Conservation (phyloP, 202 grass and related monocot species). For the Carex sylvatica region DNA sequence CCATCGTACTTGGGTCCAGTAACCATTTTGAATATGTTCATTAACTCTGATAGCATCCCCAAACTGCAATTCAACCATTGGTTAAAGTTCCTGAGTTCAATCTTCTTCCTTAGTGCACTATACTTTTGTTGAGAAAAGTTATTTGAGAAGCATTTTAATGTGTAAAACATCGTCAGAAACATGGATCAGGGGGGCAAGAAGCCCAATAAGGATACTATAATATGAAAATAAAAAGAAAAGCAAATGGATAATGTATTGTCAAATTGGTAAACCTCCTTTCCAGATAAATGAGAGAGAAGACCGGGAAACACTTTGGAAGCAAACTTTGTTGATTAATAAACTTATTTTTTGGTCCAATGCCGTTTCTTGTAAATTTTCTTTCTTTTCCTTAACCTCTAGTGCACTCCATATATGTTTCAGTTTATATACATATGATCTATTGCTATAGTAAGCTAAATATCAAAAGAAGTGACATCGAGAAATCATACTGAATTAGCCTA, state of each 20-base stretch:
- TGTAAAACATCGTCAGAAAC: neutral
- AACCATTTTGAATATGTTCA: conserved; percentile 39
- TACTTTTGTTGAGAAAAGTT: neutral
- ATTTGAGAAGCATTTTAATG: neutral
- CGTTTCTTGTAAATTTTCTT: neutral
- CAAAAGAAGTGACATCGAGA: neutral
- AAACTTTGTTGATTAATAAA: neutral
- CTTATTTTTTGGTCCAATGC: neutral
- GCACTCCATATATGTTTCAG: too few species aligned
- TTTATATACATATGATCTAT: neutral
- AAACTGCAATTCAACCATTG: conserved; percentile 25
- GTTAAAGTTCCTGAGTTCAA: neutral
- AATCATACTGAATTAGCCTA: too few species aligned
- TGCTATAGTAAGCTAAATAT: neutral
- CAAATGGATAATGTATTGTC: neutral
- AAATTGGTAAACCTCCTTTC: neutral
- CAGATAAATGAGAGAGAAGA: neutral
- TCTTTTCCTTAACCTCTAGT: neutral
- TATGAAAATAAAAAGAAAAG: neutral
- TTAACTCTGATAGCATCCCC: conserved; percentile 20
- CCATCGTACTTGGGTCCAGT: conserved; percentile 56
- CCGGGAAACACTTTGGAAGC: neutral
- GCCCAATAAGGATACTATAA: neutral
- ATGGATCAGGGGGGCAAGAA: neutral
- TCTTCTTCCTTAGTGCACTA: neutral